Evolutionary conservation across 345 rosid genomes (phyloP), one percentile per base, ranked within the genome.

Genomic region (Isatis tinctoria): DNA sequence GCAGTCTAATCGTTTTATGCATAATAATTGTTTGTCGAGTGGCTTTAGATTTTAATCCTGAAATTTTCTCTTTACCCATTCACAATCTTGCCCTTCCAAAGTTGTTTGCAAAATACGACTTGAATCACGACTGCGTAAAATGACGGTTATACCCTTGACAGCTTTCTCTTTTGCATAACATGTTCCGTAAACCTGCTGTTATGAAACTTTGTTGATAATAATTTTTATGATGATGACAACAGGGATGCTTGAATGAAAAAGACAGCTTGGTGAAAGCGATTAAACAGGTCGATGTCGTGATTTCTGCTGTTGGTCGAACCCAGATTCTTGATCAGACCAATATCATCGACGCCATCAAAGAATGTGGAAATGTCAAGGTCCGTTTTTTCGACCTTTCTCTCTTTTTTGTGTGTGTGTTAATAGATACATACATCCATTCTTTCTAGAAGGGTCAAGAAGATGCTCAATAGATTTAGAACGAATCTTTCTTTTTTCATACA

Each of bases 321-420:
- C 88, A 79, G 60, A 13, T 89, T 3, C 80, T 77, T 1, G 92
- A 89, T 76, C 98, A 93, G 69, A 80, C 62, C 45, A 93, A 87
- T 80, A 87, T 93, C 80, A 81, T 91, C 3, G 81, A 83, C 7
- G 97, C 94, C 70, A 88, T 93, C 60, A 89, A 89, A 70, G 96
- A 89, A 81, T 86, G 89, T 43, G 97, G 92, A 24, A 85, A 88
- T 43, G 77, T 93, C n/a, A 91, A 91, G 96, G 97, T 90, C 33
- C 26, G 66, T 74, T 60, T 60, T 14, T 27, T 12, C 48, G 1
- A 8, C 4, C 28, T n/a, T n/a, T n/a, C n/a, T n/a, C n/a, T n/a
- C 26, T 11, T 62, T 18, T 47, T 28, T 12, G 2, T 24, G 10
- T 44, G 49, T 41, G n/a, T 14, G 4, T 33, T 4, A 2, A 41